These are phyloP conservation scores for Hericium erinaceus DNA, from an alignment of 768 basidiomycete genomes.

Conservation along the genomic window DNA sequence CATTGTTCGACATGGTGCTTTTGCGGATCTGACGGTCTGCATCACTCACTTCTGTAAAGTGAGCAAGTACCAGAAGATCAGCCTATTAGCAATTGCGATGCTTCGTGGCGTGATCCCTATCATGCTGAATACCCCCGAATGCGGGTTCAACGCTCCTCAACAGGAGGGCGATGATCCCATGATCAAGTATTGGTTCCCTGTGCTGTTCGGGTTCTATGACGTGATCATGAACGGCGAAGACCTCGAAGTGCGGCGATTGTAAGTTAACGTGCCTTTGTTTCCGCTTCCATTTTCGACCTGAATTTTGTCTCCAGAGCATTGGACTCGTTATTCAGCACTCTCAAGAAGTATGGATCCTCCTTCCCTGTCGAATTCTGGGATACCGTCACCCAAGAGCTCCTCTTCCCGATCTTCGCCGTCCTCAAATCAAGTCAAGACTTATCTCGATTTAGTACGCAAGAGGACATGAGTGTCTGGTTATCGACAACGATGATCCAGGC, in stretches of 20 bases:
- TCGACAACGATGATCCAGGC: conserved; percentile 99
- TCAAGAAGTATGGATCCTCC: conserved; percentile 79
- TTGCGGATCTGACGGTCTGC: conserved; percentile 93
- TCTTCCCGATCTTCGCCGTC: conserved; percentile 98
- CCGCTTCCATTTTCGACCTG: not conserved
- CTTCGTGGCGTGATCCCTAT: conserved; percentile 85
- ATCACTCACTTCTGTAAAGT: conserved; percentile 99
- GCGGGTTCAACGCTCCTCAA: conserved; percentile 29
- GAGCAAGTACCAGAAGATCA: conserved; percentile 98
- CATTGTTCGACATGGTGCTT: conserved; percentile 91
- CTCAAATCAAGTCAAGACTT: conserved; percentile 88
- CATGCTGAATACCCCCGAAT: conserved; percentile 81
- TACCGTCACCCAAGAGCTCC: conserved; percentile 88
- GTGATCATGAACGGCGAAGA: conserved; percentile 99
- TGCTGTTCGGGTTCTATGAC: conserved; percentile 96
- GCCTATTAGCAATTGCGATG: conserved; percentile 93
- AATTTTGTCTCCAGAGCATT: conserved; percentile 55
- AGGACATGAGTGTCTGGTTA: conserved; percentile 99
- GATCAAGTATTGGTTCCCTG: conserved; percentile 96
- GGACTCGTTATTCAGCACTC: conserved; percentile 90
- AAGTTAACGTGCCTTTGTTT: conserved; percentile 25
- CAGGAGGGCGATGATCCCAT: conserved; percentile 62
- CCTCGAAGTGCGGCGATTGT: conserved; percentile 93
- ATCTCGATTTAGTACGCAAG: conserved; percentile 89
- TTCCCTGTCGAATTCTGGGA: conserved; percentile 96